These are phyloP conservation scores for Albizia julibrissin DNA, from an alignment of 306 rosid species.

Conservation along the genomic window DNA sequence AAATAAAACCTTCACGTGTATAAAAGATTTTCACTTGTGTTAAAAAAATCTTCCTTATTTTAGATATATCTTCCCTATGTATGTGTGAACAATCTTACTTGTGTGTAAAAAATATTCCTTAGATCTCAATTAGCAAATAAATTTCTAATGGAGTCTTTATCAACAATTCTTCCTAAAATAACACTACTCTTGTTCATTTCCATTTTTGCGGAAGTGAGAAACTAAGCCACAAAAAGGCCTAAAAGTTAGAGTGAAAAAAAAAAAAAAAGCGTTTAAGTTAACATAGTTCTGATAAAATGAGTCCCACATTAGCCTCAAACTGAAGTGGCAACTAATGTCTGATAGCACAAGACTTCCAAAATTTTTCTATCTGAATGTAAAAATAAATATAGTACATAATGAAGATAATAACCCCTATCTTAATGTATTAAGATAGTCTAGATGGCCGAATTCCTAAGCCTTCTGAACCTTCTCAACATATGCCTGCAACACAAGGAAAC, in stretches of 20 bases:
- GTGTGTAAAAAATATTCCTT: no score
- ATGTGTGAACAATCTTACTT: no score
- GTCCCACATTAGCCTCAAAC: background rate
- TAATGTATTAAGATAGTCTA: slow-evolving; percentile 24
- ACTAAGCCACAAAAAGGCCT: background rate
- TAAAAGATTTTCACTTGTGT: no score
- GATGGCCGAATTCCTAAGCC: slow-evolving; percentile 42
- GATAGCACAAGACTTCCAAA: slow-evolving; percentile 10
- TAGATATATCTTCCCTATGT: no score
- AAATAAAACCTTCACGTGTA: no score
- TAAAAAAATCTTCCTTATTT: no score
- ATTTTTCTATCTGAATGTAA: background rate
- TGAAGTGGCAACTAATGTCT: slow-evolving; percentile 17
- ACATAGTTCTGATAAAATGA: background rate
- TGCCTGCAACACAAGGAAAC: slow-evolving; percentile 52
- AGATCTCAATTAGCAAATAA: no score
- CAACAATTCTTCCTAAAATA: no score
- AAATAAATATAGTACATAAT: slow-evolving; percentile 31
- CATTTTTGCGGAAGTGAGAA: background rate
- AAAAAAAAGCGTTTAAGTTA: background rate
- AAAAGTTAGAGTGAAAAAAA: background rate
- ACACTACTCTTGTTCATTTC: background rate
- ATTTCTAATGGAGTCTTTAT: no score
- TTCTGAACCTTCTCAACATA: slow-evolving; percentile 77
- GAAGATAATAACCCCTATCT: slow-evolving; percentile 16